Evolutionary conservation across 108 stramenopile species (phyloP).

Genomic region (Pseudonitzschia multiseries): DNA sequence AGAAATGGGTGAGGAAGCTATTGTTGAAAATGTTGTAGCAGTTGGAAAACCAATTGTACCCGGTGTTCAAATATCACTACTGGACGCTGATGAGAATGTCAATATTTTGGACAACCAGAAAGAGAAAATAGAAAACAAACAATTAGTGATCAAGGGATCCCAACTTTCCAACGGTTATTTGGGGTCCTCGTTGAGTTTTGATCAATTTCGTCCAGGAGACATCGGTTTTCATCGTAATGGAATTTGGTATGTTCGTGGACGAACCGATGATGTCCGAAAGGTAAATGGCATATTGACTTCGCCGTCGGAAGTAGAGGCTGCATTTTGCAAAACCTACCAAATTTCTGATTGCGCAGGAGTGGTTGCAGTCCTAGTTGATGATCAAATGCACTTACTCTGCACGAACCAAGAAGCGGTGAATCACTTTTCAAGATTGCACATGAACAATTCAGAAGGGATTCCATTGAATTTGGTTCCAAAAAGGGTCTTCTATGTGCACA

Average conservation of each 20-base stretch:
- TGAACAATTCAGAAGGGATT: slow-evolving; percentile 23
- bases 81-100: background rate
- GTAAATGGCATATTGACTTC: slow-evolving; percentile 42
- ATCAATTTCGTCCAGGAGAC: slow-evolving; percentile 40
- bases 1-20: slow-evolving; percentile 13
- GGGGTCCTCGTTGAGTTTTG: background rate
- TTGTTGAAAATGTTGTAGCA: slow-evolving; percentile 33
- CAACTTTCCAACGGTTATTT: slow-evolving; percentile 12
- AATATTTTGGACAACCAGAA: background rate
- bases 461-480: slow-evolving; percentile 47
- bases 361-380: slow-evolving; percentile 18
- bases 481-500: slow-evolving; percentile 13
- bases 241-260: slow-evolving; percentile 40
- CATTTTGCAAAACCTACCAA: slow-evolving; percentile 26
- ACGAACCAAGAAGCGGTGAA: slow-evolving; percentile 5
- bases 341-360: background rate
- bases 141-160: slow-evolving; percentile 4
- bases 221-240: slow-evolving; percentile 41
- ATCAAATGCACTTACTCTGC: slow-evolving; percentile 28
- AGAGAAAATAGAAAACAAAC: background rate
- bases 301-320: slow-evolving; percentile 36
- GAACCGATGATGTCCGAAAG: slow-evolving; percentile 40
- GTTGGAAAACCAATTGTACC: slow-evolving; percentile 36
- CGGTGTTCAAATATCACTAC: slow-evolving; percentile 2
- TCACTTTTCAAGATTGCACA: slow-evolving; percentile 33